Percentiles rank a stretch among this genome's conserved stretches.
Conservation (phyloP, 202 grass and related monocot genomes). For the Zoysia matrella region DNA sequence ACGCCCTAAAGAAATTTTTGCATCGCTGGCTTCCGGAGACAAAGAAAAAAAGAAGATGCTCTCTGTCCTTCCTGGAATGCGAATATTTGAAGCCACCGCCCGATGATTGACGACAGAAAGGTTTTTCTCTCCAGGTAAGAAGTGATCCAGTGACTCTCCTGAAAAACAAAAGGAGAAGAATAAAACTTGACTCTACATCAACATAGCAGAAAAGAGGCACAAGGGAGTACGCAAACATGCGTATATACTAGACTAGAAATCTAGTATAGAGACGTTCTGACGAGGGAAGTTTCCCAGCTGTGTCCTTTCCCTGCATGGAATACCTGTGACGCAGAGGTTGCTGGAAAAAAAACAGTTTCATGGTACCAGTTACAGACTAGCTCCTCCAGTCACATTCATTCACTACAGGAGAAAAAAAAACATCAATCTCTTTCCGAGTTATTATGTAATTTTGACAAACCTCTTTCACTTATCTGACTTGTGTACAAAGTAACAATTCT, state of each 20-base stretch:
- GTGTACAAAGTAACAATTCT: too few species aligned
- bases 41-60: conserved; percentile 52
- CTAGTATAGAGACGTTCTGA: conserved; percentile 19
- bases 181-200: not conserved
- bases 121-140: conserved; percentile 28
- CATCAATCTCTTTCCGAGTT: conserved; percentile 43
- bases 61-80: conserved; percentile 37
- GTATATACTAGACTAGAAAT: conserved; percentile 13
- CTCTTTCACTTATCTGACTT: too few species aligned
- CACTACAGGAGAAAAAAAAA: conserved; percentile 21
- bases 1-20: conserved; percentile 49
- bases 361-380: conserved; percentile 44
- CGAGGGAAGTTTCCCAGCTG: conserved; percentile 29
- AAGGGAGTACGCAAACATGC: not conserved
- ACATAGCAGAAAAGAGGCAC: conserved; percentile 2
- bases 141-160: conserved; percentile 33
- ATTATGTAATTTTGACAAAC: conserved; percentile 35
- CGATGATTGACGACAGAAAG: conserved; percentile 43
- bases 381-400: conserved; percentile 47
- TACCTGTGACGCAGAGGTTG: conserved; percentile 34
- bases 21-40: conserved; percentile 41
- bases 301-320: conserved; percentile 45
- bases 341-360: conserved; percentile 20
- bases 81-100: conserved; percentile 33
- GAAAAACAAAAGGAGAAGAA: conserved; percentile 25